These are phyloP conservation scores for Stephania yunnanensis DNA, from an alignment of 164 flowering plant species.

Conservation along the genomic window DNA sequence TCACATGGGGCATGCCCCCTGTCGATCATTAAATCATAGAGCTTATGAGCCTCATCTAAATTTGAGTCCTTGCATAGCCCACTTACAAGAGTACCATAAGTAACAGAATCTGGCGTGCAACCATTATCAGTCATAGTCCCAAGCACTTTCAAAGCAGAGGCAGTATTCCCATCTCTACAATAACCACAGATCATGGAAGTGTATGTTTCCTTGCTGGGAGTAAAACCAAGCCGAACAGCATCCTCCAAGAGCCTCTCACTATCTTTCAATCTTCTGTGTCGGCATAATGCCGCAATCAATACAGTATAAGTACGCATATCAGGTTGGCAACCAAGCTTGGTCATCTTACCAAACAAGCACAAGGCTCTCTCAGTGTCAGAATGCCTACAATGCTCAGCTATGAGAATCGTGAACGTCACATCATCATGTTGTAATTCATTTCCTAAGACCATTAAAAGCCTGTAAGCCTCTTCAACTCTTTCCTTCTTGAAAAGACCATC, in stretches of 20 bases:
- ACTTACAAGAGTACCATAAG: constrained; percentile 85
- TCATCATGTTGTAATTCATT: constrained; percentile 56
- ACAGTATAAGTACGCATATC: constrained; percentile 70
- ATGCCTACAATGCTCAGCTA: constrained; percentile 50
- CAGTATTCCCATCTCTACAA: constrained; percentile 45
- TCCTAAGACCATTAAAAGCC: constrained; percentile 26
- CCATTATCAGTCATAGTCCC: constrained; percentile 52
- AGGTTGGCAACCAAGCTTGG: constrained; percentile 44
- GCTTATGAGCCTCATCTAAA: constrained; percentile 52
- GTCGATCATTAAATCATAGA: constrained; percentile 69
- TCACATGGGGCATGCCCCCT: constrained; percentile 79
- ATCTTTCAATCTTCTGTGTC: constrained; percentile 54
- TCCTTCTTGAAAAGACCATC: constrained; percentile 70
- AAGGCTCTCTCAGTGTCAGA: constrained; percentile 39
- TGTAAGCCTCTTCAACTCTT: constrained; percentile 48
- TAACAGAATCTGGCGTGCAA: constrained; percentile 60
- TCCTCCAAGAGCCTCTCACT: constrained; percentile 57
- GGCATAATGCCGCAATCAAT: constrained; percentile 58
- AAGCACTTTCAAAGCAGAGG: constrained; percentile 44
- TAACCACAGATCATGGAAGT: constrained; percentile 83
- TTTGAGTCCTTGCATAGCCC: constrained; percentile 79
- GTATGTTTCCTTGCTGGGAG: constrained; percentile 74
- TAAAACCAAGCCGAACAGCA: constrained; percentile 46
- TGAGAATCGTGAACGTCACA: constrained; percentile 72
- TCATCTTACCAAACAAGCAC: constrained; percentile 50